These are phyloP conservation scores for Paralagenidium karlingii DNA, from an alignment of 352 stramenopile species.

Conservation along the genomic window DNA sequence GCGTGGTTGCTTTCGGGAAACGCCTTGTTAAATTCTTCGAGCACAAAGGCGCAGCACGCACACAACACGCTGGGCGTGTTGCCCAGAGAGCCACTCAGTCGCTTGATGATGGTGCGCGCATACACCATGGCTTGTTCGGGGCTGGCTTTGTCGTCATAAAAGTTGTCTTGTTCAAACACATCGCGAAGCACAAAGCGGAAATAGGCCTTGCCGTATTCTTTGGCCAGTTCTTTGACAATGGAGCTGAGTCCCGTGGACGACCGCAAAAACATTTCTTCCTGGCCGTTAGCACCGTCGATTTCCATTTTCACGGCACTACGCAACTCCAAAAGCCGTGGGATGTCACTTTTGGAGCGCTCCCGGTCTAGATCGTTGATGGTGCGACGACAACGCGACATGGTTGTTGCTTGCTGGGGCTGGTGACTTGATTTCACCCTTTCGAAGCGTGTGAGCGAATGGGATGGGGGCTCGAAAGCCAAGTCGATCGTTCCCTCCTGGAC, in stretches of 20 bases:
- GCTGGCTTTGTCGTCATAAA: conserved; percentile 24
- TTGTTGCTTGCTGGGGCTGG: too few relatives aligned
- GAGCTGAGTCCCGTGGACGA: conserved; percentile 55
- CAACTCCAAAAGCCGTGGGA: conserved; percentile 52
- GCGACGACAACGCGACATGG: too few relatives aligned
- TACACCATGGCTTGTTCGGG: conserved; percentile 28
- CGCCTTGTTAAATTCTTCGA: conserved; percentile 49
- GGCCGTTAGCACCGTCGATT: conserved; percentile 32
- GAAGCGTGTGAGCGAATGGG: too few relatives aligned
- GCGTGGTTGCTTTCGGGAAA: conserved; percentile 53
- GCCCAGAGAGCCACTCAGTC: conserved; percentile 55
- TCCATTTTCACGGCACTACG: conserved; percentile 57
- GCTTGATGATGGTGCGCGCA: conserved; percentile 47
- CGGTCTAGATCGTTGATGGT: too few relatives aligned
- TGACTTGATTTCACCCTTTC: too few relatives aligned
- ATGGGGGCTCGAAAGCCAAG: too few relatives aligned
- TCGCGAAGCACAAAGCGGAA: conserved; percentile 71
- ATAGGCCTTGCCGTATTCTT: conserved; percentile 56
- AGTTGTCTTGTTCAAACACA: conserved; percentile 46
- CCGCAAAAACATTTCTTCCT: conserved; percentile 71
- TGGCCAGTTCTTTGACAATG: conserved; percentile 57
- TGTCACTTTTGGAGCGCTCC: conserved; percentile 25
- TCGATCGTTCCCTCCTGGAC: too few relatives aligned
- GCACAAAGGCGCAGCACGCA: conserved; percentile 52
- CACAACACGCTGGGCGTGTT: conserved; percentile 62